phyloP scores from a whole-genome alignment of 495 filamentous ascomycete species.

The Tetracladium marchalianum region DNA sequence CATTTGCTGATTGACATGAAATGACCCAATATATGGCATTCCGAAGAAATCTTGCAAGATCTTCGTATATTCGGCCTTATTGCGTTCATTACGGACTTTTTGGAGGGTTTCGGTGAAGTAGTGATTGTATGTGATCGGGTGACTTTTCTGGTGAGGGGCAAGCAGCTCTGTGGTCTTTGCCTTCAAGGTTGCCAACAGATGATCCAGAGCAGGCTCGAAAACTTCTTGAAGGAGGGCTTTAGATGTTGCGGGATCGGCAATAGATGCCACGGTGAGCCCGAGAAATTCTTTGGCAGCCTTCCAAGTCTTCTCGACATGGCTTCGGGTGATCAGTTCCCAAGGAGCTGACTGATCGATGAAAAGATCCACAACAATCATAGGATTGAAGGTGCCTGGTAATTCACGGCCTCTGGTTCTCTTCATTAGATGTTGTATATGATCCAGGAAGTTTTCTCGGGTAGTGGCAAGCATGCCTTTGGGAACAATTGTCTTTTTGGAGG shows the following conservation, averaged over 20 bases:
- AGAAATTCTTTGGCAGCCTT: conserved; percentile 29
- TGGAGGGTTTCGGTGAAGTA: conserved; percentile 36
- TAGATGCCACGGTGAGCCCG: conserved; percentile 18
- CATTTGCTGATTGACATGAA: too few relatives aligned
- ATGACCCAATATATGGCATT: background rate
- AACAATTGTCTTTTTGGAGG: conserved; percentile 5
- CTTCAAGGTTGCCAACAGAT: conserved; percentile 18
- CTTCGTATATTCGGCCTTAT: conserved; percentile 12
- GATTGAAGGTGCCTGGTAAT: conserved; percentile 41
- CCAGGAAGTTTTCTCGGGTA: conserved; percentile 28
- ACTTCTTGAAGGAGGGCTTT: conserved; percentile 28
- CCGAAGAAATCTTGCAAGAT: background rate
- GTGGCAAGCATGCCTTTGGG: conserved; percentile 15
- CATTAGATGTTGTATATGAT: conserved; percentile 30
- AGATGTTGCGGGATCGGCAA: conserved; percentile 30
- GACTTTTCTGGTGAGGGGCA: conserved; percentile 17
- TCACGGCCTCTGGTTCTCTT: conserved; percentile 32
- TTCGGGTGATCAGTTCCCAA: conserved; percentile 33
- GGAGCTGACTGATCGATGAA: conserved; percentile 37
- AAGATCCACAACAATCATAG: conserved; percentile 37
- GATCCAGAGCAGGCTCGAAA: conserved; percentile 27
- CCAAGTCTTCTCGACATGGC: conserved; percentile 27
- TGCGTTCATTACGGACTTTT: conserved; percentile 11
- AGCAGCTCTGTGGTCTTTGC: conserved; percentile 18
- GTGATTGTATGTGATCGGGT: conserved; percentile 41